Evolutionary conservation across 2,329 filamentous ascomycete species (phyloP), one percentile per base, ranked within the genome.

Genomic region (Chrysoporthe deuterocubensis): DNA sequence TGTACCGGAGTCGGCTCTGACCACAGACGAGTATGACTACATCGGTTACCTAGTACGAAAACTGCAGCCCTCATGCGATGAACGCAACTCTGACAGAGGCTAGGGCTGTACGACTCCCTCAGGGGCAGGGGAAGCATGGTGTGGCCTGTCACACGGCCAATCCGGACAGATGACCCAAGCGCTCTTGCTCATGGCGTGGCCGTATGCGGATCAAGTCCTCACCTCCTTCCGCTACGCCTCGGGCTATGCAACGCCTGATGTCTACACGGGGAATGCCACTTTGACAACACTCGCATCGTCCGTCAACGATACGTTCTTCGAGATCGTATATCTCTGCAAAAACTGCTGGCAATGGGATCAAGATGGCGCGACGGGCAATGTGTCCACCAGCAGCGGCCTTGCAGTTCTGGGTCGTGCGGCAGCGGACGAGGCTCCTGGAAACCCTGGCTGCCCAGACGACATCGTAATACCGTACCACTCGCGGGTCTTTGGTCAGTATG

Each of bases 281-380:
- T 74, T 90, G 42, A 86, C 83, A 2, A 82, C 87, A 69, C 83
- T 90, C 67, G 84, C 82, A 21, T 82, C 83, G 44, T 81, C 77
- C 44, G 78, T 89, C 69, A 89, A 84, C 75, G 78, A 81, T 37
- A 87, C 84, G 9, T 79, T 85, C 74, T 90, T 85, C 76, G 82
- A 81, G 21, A 73, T 90, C 46, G 81, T 89, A 54, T 90, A 89
- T 77, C 82, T 84, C 66, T 90, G 88, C 75, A 77, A 86, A 73
- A 78, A 80, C 73, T 86, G 84, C 73, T 75, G 84, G 3, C 69
- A 75, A 3, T 87, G 84, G 81, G 75, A 82, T 68, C 80, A 85
- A 43, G 76, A 76, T 59, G 81, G 80, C 18, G 75, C 78, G n/a
- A 77, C 79, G 1, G 79, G 81, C 9, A 79, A 76, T 21, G 78